Evolutionary conservation across 2,329 filamentous ascomycete genomes (phyloP), one percentile per base, ranked within the genome.

Genomic region (Metarhizium rileyi): DNA sequence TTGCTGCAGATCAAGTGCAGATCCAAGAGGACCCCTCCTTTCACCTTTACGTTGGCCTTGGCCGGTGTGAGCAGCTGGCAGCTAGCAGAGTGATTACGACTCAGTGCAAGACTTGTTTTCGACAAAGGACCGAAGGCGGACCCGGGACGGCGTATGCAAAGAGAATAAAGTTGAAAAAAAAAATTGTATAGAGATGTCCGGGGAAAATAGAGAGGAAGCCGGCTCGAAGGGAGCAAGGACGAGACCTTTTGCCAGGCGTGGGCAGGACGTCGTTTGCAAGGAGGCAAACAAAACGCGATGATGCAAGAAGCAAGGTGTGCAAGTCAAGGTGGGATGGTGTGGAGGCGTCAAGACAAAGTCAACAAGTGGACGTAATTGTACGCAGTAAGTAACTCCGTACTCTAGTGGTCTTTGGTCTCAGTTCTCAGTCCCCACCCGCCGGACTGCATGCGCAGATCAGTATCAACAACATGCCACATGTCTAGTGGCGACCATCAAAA

Each of bases 301-400:
- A 50, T 50, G 48, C 26, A 38, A 38, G 44, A 40, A 38, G 44
- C 44, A 43, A 44, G 44, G 36, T 35, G 42, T 40, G 43, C n/a
- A 26, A 33, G 48, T 14, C 35, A 22, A 28, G 35, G 43, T n/a
- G 43, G 33, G 42, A 25, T 41, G 35, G 14, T 28, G 44, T 33
- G 43, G 42, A 27, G 43, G 44, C 44, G 33, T 44, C 28, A 25
- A 36, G n/a, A n/a, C n/a, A n/a, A n/a, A n/a, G n/a, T n/a, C n/a
- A n/a, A n/a, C n/a, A n/a, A n/a, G n/a, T n/a, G n/a, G n/a, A n/a
- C n/a, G n/a, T n/a, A n/a, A n/a, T n/a, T n/a, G n/a, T n/a, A n/a
- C n/a, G n/a, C n/a, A n/a, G n/a, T n/a, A n/a, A n/a, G n/a, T n/a
- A n/a, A n/a, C n/a, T n/a, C n/a, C n/a, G n/a, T n/a, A n/a, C n/a